Base-by-base conservation (phyloP, 176 grass and related monocot species). In the Raddia distichophylla region DNA sequence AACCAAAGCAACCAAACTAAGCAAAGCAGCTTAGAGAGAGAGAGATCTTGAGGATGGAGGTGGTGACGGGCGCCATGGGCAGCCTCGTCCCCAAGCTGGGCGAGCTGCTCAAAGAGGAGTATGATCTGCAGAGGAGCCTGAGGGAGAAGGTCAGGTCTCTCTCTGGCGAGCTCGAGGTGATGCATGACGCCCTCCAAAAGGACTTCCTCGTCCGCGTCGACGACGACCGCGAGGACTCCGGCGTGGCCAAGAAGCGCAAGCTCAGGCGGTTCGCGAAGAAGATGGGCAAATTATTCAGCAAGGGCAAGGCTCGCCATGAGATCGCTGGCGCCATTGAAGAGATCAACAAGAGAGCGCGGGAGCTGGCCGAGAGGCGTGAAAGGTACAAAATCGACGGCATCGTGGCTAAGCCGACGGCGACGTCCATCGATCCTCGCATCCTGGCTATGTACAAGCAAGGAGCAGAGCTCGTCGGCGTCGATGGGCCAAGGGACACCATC, bases 71-170 rank as follows among this genome's bases (percentile, higher is more conserved):
- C 3, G 49, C 77, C 18, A 67, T 79, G 51, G 52, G 77, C 11
- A 55, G 51, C 49, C 77, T 79, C 2, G 10, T 67, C 37, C 48
- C 32, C 34, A 79, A 79, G 62, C 76, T 79, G 48, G 62, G 17
- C 3, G 49, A 79, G 49, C 63, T 79, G 10, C 63, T 67, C 34
- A 67, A 55, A 3, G 77, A 67, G 16, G 76, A 79, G 35, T 79
- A 78, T 46, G 18, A 53, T 4, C 60, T 78, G 22, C 75, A 40
- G 37, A 40, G 4, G 8, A 16, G 27, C 2, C 4, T 64, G 22
- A 78, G 46, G 60, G 32, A 34, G 61, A 10, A n/a, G 7, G 16
- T 80, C 12, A 2, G 22, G 50, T 43, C 11, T 11, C 37, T 80
- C 1, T 5, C 10, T 8, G 1, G 3, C 7, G 76, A 78, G 46